phyloP scores from a whole-genome alignment of 2,329 filamentous ascomycete genomes.

The Teratosphaeriaceae sp. region DNA sequence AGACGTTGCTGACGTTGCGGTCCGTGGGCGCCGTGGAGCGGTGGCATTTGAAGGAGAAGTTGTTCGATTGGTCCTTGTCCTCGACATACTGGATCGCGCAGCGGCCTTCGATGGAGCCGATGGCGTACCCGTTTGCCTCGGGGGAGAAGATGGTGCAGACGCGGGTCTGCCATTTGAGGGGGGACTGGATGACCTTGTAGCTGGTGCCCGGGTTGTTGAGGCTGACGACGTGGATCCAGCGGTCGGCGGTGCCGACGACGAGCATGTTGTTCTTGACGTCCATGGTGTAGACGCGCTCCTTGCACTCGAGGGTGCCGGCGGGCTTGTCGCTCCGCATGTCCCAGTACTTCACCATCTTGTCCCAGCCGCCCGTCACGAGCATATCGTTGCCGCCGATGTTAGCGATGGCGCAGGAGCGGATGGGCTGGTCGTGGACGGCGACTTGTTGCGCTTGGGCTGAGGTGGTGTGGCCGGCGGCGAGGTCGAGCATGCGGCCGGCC shows the following conservation, averaged over 20 bases:
- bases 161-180: constrained; percentile 95
- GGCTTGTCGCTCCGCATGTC: constrained; percentile 63
- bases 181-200: constrained; percentile 94
- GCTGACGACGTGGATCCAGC: constrained; percentile 94
- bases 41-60: constrained; percentile 99
- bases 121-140: constrained; percentile 84
- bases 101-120: constrained; percentile 92
- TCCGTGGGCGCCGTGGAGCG: constrained; percentile 62
- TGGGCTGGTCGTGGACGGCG: constrained; percentile 76
- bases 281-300: constrained; percentile 84
- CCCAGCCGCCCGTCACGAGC: constrained; percentile 88
- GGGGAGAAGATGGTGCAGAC: constrained; percentile 84
- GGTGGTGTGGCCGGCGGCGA: constrained; percentile 48
- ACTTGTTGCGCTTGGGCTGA: constrained; percentile 49
- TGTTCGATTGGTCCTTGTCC: constrained; percentile 75
- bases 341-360: constrained; percentile 89
- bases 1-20: constrained; percentile 75
- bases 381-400: constrained; percentile 61
- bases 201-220: constrained; percentile 81
- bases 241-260: constrained; percentile 87
- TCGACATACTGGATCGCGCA: constrained; percentile 98
- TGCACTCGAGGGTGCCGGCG: constrained; percentile 58
- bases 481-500: constrained; percentile 79
- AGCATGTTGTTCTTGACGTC: constrained; percentile 77
- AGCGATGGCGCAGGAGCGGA: constrained; percentile 65